Base-by-base conservation (phyloP, 306 rosid species). In the Corylus avellana region DNA sequence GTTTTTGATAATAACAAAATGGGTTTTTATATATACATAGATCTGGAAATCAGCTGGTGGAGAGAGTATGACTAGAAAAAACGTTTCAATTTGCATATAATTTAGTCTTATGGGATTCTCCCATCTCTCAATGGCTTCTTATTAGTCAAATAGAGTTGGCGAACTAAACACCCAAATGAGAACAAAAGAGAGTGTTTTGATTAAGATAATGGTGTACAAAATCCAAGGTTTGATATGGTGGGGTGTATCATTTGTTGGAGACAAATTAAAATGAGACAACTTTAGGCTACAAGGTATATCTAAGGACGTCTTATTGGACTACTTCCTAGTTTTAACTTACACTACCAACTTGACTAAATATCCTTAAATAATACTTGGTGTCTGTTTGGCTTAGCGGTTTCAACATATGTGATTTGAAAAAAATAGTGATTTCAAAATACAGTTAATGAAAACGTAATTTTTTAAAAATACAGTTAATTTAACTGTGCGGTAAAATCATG, bases 61-160 rank as follows among this genome's bases (percentile, higher is more conserved):
- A 77, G 56, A 42, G 46, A 63, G 81, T 27, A 71, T 76, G 77
- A 81, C 81, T 79, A 37, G 79, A 62, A 32, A 11, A 17, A 29
- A 29, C 2, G 25, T 14, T 22, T 58, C 78, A 66, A 62, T 62
- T 71, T 62, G 44, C 70, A 51, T 61, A 78, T 78, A 50, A 54
- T 72, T 58, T 27, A 53, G 54, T 53, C 63, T 53, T 5, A 16
- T 46, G 77, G 58, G 77, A 81, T 76, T 70, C 72, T 73, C 51
- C 50, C 73, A 66, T 35, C 74, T 53, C 70, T 51, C 70, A 37
- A 20, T 76, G 27, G 27, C 70, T 42, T 35, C 27, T 64, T 78
- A 82, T 80, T 67, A 76, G 97, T 88, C 89, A 90, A 90, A 90
- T 32, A 87, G 82, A 75, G 89, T 58, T 81, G 85, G 92, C 84